Percentiles rank a stretch among this genome's conserved stretches.
Conservation (phyloP, 2,329 filamentous ascomycete species). For the Alternaria postmessia region DNA sequence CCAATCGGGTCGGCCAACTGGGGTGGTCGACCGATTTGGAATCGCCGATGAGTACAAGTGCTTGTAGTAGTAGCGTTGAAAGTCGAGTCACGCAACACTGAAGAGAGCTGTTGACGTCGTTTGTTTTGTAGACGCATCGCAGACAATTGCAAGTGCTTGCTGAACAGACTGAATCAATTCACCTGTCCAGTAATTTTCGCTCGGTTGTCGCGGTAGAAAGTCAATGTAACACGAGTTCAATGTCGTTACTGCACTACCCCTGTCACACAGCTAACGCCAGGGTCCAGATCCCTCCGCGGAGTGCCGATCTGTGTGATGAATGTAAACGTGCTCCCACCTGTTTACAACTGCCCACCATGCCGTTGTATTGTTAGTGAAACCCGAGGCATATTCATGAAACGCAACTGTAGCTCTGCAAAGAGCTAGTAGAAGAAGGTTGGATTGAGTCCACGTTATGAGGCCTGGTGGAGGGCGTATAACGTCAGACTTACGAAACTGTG, state of each 20-base stretch:
- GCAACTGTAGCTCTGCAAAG: not conserved
- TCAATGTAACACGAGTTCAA: not conserved
- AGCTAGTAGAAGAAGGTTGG: not conserved
- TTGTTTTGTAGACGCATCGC: not conserved
- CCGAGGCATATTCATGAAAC: not conserved
- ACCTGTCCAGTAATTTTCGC: too few species aligned
- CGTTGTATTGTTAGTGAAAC: not conserved
- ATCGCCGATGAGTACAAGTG: not conserved
- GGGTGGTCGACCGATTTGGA: not conserved
- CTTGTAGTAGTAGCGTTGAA: not conserved
- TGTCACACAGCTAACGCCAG: not conserved
- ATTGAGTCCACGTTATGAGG: too few species aligned
- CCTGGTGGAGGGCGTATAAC: not conserved
- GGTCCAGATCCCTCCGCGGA: conserved; percentile 2
- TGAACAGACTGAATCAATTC: not conserved
- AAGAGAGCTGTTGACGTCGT: not conserved
- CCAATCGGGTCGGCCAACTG: not conserved
- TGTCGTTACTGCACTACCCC: not conserved
- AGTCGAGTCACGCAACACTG: not conserved
- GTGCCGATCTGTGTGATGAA: conserved; percentile 2
- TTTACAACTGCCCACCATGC: conserved; percentile 2
- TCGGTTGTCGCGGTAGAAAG: not conserved
- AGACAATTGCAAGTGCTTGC: not conserved
- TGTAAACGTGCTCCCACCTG: not conserved
- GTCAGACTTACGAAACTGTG: not conserved